These are phyloP conservation scores for Elaeagnus macrophylla DNA, from an alignment of 306 rosid species.

Conservation along the genomic window DNA sequence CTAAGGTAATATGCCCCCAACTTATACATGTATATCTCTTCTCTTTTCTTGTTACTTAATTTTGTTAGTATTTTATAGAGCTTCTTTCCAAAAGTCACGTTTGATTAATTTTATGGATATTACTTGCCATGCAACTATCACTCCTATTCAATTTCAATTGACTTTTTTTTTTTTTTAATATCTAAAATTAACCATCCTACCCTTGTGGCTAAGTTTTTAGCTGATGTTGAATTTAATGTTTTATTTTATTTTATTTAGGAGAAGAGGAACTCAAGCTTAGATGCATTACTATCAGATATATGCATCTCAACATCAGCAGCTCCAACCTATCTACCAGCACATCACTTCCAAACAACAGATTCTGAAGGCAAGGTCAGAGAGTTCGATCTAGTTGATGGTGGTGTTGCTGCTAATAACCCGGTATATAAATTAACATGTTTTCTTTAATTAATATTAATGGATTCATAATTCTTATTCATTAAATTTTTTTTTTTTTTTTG, in stretches of 20 bases:
- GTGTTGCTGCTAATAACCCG: constrained; percentile 42
- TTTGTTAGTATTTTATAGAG: too few species aligned
- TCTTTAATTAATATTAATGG: not conserved
- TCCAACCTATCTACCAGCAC: constrained; percentile 32
- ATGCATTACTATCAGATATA: constrained; percentile 34
- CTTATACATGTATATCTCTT: too few species aligned
- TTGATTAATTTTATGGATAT: too few species aligned
- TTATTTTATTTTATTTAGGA: constrained; percentile 23
- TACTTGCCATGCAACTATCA: too few species aligned
- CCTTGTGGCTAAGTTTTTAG: too few species aligned
- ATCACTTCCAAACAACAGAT: constrained; percentile 22
- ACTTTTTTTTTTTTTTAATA: too few species aligned
- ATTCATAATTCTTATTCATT: not conserved
- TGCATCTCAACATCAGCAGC: constrained; percentile 42
- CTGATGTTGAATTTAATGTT: too few species aligned
- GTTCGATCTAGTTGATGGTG: constrained; percentile 40
- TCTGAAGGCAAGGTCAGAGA: constrained; percentile 18
- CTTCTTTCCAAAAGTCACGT: too few species aligned
- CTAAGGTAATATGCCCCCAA: too few species aligned
- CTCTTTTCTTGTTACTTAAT: too few species aligned
- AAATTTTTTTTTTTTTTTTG: not conserved
- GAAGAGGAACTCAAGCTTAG: constrained; percentile 9
- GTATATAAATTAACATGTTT: constrained; percentile 10
- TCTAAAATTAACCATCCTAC: too few species aligned
- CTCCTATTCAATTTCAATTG: too few species aligned